Base-by-base conservation (phyloP, 441 rosid species). In the Erysimum cheiri region DNA sequence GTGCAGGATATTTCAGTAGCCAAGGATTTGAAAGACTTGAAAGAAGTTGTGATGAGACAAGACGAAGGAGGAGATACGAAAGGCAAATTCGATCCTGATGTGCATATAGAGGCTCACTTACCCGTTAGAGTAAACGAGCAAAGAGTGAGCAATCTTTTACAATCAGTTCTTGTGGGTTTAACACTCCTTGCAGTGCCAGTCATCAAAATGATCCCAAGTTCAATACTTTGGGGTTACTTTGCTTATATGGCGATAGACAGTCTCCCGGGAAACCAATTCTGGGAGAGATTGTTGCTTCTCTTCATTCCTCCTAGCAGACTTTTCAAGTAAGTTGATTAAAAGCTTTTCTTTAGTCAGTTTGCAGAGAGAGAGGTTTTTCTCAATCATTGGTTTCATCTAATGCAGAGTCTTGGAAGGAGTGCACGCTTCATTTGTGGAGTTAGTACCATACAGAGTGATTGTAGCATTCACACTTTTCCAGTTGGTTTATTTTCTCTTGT, bases 71-170 rank as follows among this genome's bases (percentile, higher is more conserved):
- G 40, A 19, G 78, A 69, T n/a, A 48, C 68, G 8, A 78, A 71
- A 8, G 85, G 71, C 28, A 80, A 76, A 13, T 87, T 88, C 6
- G 93, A 89, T 76, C 89, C 84, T 0, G 84, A 80, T 53, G 88
- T 85, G 54, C 84, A 89, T 74, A 86, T 88, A 6, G 98, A 90
- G 8, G 87, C 80, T 32, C 52, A 80, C 70, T 83, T 90, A 80
- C 96, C 98, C 0, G 92, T 90, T 36, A 71, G 92, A 66, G 95
- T 90, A 50, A 88, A 86, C 26, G 94, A 93, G 75, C 97, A 93
- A 80, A 84, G 96, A 73, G 37, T 90, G 44, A 90, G 88, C 82
- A 93, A 89, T 69, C 69, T 88, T 17, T 68, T 90, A 63, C 98
- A 90, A 74, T 87, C 96, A 17, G 15, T 84, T 24, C 82, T 90